phyloP scores from a whole-genome alignment of 331 rosid species.

The Erythrophleum ivorense region DNA sequence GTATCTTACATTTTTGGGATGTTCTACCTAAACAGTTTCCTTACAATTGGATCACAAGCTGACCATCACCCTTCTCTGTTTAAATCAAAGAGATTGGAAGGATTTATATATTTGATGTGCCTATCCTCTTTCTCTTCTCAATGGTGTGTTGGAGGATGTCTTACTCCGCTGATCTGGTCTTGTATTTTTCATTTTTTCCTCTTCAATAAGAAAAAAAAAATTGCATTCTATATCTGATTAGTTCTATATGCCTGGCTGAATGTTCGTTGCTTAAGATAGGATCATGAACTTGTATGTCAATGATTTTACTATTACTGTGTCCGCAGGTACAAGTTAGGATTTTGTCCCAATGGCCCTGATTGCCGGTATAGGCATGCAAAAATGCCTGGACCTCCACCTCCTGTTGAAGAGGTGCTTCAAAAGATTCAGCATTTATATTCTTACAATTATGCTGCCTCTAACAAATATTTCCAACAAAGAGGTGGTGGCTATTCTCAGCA shows the following conservation, averaged over 20 bases:
- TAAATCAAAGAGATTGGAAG: constrained; percentile 26
- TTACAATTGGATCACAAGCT: not conserved
- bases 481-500: constrained; percentile 69
- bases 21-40: not conserved
- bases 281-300: constrained; percentile 21
- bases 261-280: constrained; percentile 19
- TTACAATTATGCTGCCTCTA: constrained; percentile 67
- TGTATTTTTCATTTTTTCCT: constrained; percentile 16
- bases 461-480: constrained; percentile 79
- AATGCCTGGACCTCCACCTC: constrained; percentile 94
- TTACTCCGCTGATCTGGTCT: constrained; percentile 12
- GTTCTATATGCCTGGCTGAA: constrained; percentile 13
- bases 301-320: constrained; percentile 33
- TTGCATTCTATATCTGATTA: constrained; percentile 16
- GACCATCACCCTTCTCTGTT: not conserved
- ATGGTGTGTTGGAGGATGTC: constrained; percentile 21
- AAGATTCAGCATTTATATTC: constrained; percentile 93
- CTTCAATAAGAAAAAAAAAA: not conserved
- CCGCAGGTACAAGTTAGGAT: constrained; percentile 97
- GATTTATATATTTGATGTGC: constrained; percentile 34
- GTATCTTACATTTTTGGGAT: not conserved
- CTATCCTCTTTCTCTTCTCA: constrained; percentile 14
- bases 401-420: constrained; percentile 97
- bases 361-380: constrained; percentile 98
- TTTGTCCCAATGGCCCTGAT: constrained; percentile 99